phyloP scores from a whole-genome alignment of 371 early-diverging fungal species.

The Umbelopsis sp. region DNA sequence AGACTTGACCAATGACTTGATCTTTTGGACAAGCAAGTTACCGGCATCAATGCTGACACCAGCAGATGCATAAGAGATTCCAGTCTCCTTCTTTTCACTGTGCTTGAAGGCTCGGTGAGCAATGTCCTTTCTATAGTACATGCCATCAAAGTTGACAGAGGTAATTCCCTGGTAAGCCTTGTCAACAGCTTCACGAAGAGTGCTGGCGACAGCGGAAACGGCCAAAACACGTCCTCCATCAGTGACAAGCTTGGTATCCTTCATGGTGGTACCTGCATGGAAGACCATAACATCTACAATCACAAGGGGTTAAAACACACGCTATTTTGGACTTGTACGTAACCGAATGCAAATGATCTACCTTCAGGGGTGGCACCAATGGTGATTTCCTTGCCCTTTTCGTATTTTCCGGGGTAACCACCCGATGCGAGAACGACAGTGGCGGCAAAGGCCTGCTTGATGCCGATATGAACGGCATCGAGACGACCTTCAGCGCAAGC shows the following conservation, averaged over 20 bases:
- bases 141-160: slow-evolving; percentile 80
- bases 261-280: slow-evolving; percentile 88
- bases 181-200: slow-evolving; percentile 76
- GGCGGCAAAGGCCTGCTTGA: slow-evolving; percentile 78
- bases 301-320: neutral
- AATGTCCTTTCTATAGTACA: slow-evolving; percentile 90
- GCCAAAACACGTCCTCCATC: slow-evolving; percentile 95
- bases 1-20: slow-evolving; percentile 92
- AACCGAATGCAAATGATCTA: slow-evolving; percentile 20
- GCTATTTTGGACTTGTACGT: neutral
- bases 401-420: slow-evolving; percentile 91
- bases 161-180: slow-evolving; percentile 74
- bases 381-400: slow-evolving; percentile 80
- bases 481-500: slow-evolving; percentile 90
- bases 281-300: slow-evolving; percentile 73
- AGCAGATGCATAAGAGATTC: slow-evolving; percentile 89
- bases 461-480: slow-evolving; percentile 81
- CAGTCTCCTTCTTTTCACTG: slow-evolving; percentile 45
- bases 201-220: slow-evolving; percentile 80
- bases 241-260: slow-evolving; percentile 71
- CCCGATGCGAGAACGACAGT: slow-evolving; percentile 92
- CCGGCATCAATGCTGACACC: slow-evolving; percentile 97
- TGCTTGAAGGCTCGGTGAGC: slow-evolving; percentile 80
- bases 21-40: slow-evolving; percentile 90
- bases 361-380: slow-evolving; percentile 48